A percentile compares a stretch with the other conserved stretches of the same genome.
Conservation (phyloP, 148 eudicot species). For the Chenopodium berlandieri region DNA sequence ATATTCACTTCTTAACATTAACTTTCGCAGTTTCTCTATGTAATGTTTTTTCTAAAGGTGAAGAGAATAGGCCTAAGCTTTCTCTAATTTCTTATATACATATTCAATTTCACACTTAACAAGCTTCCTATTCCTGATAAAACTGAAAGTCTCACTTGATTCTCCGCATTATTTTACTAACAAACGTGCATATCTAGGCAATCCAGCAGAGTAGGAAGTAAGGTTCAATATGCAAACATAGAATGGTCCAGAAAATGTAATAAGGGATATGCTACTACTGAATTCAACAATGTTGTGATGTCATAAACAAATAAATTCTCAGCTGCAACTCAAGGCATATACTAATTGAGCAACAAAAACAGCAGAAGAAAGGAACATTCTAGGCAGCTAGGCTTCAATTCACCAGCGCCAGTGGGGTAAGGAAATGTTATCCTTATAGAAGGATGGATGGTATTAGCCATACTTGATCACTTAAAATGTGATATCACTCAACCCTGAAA, state of each 20-base stretch:
- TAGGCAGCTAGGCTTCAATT: background rate
- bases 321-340: background rate
- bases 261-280: background rate
- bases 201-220: background rate
- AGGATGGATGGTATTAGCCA: background rate
- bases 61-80: too few relatives aligned
- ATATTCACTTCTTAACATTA: too few relatives aligned
- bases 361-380: background rate
- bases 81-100: too few relatives aligned
- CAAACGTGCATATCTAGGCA: too few relatives aligned
- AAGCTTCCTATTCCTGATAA: too few relatives aligned
- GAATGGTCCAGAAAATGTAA: background rate
- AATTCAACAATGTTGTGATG: background rate
- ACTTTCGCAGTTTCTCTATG: too few relatives aligned
- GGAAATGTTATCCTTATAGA: background rate
- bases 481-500: background rate
- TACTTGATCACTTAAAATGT: background rate
- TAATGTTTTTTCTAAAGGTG: too few relatives aligned
- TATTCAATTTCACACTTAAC: too few relatives aligned
- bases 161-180: too few relatives aligned
- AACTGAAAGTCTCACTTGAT: too few relatives aligned
- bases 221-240: background rate
- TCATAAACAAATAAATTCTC: background rate
- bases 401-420: background rate
- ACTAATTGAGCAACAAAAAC: background rate